These are phyloP conservation scores for Penicillium sp. DNA, from an alignment of 2,329 filamentous ascomycete genomes.

Conservation along the genomic window DNA sequence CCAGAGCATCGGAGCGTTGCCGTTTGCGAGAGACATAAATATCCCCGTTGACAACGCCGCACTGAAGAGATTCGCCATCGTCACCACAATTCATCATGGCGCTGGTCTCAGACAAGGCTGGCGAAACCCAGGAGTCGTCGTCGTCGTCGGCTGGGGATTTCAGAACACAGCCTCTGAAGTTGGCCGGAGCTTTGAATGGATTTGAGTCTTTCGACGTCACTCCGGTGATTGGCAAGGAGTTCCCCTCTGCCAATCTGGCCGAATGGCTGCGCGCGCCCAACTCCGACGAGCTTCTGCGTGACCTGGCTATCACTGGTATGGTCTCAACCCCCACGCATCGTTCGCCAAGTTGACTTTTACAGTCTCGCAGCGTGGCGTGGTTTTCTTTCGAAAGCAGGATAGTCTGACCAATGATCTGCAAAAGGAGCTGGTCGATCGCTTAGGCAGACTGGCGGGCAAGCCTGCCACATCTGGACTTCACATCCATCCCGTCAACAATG, in stretches of 20 bases:
- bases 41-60: too few species aligned
- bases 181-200: constrained; percentile 38
- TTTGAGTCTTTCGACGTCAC: constrained; percentile 49
- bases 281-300: constrained; percentile 31
- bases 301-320: constrained; percentile 32
- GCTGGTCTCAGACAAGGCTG: too few species aligned
- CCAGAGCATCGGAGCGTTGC: too few species aligned
- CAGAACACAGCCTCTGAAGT: constrained; percentile 37
- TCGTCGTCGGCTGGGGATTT: too few species aligned
- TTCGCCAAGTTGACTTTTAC: too few species aligned
- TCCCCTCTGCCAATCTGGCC: constrained; percentile 36
- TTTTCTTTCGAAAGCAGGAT: constrained; percentile 11
- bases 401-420: constrained; percentile 20
- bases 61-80: too few species aligned
- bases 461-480: constrained; percentile 27
- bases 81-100: too few species aligned
- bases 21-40: too few species aligned
- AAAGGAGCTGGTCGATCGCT: constrained; percentile 13
- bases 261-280: constrained; percentile 47
- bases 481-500: constrained; percentile 1
- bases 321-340: too few species aligned
- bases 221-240: constrained; percentile 50
- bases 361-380: constrained; percentile 43
- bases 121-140: too few species aligned
- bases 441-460: constrained; percentile 38